Base-by-base conservation (phyloP, 2,329 filamentous ascomycete species). In the Diaporthe citrichinensis region DNA sequence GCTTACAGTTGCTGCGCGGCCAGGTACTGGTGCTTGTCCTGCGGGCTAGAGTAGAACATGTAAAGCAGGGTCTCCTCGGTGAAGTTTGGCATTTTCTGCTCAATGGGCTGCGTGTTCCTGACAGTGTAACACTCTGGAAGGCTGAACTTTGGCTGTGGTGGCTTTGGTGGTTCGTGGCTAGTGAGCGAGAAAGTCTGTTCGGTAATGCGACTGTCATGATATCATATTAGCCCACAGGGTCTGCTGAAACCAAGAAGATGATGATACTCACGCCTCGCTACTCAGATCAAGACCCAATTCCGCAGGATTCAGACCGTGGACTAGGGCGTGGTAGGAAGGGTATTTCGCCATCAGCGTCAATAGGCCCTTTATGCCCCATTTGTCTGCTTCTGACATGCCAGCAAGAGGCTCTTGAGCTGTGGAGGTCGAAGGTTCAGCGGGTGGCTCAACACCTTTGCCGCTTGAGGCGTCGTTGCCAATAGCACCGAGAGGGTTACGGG, bases 51-150 rank as follows among this genome's bases (percentile, higher is more conserved):
- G 82, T 93, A 93, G 80, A 93, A 93, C 78, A 93, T 93, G 88
- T 90, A 92, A 82, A 93, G 91, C 65, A 93, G 84, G 0, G 92
- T 92, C 82, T 93, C 92, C 77, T 93, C 92, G 78, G 92, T 93
- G 83, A 93, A 93, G 77, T 89, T 92, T 55, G 86, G 86, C 67
- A 93, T 91, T 82, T 93, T 93, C 79, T 87, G 90, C 77, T 93
- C 90, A 71, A 93, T 88, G 3, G 90, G 87, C 78, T 92, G 90
- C 36, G 92, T 90, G 77, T 93, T 93, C 77, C 88, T 91, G 46
- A 93, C 92, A 72, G 88, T 89, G 80, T 93, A 93, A 82, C 92
- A 93, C 61, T 93, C 92, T 0, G 92, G 92, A 41, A 93, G 83
- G 17, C 87, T 87, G 77, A 89, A 91, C 74, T 88, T 89, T 31